phyloP scores from a whole-genome alignment of 768 basidiomycete species.

The Lentinus brumalis region DNA sequence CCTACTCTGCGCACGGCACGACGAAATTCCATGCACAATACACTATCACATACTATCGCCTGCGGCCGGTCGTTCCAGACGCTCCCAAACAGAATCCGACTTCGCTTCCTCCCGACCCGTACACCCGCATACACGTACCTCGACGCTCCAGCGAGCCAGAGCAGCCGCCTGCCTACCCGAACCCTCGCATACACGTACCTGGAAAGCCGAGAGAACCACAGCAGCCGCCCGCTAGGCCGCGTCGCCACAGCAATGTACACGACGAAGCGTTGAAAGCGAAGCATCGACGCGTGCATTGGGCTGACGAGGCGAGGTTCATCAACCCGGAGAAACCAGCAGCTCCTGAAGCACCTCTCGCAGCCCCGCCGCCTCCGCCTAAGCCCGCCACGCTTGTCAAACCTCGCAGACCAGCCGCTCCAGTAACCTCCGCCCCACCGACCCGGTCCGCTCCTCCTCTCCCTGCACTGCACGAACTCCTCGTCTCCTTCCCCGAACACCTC shows the following conservation, averaged over 20 bases:
- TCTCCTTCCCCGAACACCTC: neutral
- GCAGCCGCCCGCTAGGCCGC: neutral
- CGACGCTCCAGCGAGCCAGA: too few relatives aligned
- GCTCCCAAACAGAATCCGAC: too few relatives aligned
- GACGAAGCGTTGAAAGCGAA: neutral
- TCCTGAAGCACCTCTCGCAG: neutral
- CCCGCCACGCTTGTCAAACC: neutral
- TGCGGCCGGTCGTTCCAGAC: too few relatives aligned
- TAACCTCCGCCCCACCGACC: neutral
- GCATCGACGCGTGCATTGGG: neutral
- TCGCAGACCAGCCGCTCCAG: neutral
- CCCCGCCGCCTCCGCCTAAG: neutral
- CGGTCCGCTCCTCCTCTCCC: neutral
- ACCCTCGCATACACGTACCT: neutral
- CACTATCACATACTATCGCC: too few relatives aligned
- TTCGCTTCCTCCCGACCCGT: too few relatives aligned
- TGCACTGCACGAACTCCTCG: neutral
- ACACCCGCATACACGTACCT: too few relatives aligned
- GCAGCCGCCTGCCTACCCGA: neutral
- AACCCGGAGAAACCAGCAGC: neutral
- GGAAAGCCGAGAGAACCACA: neutral
- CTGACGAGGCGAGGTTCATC: neutral
- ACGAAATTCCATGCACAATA: too few relatives aligned
- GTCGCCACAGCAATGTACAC: neutral
- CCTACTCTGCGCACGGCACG: too few relatives aligned